Percentiles rank a stretch among this genome's conserved stretches.
These are phyloP conservation scores for Saprolegnia parasitica DNA, from an alignment of 352 stramenopile species.

Conservation along the genomic window DNA sequence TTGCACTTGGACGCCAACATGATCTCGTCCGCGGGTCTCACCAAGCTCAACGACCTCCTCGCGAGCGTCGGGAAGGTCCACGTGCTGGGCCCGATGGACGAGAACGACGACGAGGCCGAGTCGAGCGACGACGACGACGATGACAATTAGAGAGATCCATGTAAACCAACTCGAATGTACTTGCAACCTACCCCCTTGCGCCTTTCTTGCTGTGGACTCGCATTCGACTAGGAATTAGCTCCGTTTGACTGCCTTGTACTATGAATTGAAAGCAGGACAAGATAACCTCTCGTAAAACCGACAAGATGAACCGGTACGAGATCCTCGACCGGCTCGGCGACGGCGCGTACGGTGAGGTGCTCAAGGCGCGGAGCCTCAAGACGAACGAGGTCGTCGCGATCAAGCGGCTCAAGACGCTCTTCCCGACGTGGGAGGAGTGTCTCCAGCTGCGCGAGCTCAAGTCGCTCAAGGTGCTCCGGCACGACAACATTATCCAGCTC, in stretches of 20 bases:
- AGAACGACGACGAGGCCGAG: conserved; percentile 78
- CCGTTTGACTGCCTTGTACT: no score
- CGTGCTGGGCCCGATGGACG: conserved; percentile 67
- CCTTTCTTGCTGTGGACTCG: no score
- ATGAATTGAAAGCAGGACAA: no score
- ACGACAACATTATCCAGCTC: conserved; percentile 81
- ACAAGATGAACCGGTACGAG: conserved; percentile 87
- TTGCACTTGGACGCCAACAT: conserved; percentile 68
- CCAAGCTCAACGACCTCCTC: conserved; percentile 42
- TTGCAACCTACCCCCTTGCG: no score
- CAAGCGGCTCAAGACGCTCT: conserved; percentile 82
- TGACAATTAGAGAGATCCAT: conserved; percentile 21
- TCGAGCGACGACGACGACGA: conserved; percentile 32
- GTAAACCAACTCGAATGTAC: background rate
- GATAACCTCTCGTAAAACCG: no score
- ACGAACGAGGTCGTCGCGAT: conserved; percentile 87
- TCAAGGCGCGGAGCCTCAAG: conserved; percentile 86
- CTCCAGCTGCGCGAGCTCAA: conserved; percentile 77
- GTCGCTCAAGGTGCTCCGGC: conserved; percentile 62
- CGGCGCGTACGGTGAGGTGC: conserved; percentile 91
- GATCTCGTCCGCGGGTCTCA: conserved; percentile 66
- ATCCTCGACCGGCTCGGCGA: conserved; percentile 89
- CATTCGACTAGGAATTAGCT: background rate
- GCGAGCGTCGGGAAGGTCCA: conserved; percentile 41
- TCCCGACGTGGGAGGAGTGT: conserved; percentile 77